A percentile compares a stretch with the other conserved stretches of the same genome.
Evolutionary conservation across 2,329 filamentous ascomycete species (phyloP).

Genomic region (Trichoderma citrinoviride): DNA sequence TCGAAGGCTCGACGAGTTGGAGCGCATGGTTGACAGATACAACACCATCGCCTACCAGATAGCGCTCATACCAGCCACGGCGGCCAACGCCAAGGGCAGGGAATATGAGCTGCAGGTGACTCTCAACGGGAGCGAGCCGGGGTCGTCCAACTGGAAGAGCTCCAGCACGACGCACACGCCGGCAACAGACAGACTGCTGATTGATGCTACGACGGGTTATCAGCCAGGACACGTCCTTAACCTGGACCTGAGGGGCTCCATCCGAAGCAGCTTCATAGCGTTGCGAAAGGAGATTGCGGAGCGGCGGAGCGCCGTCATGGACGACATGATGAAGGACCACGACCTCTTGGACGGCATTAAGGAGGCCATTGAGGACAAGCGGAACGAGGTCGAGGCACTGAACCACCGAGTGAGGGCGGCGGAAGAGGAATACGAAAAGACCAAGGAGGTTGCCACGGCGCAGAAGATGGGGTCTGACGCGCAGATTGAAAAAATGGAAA

Average conservation of each 20-base stretch:
- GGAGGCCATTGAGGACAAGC: conserved; percentile 95
- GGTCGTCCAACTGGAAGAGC: conserved; percentile 53
- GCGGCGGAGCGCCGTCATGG: conserved; percentile 74
- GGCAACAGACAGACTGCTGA: conserved; percentile 71
- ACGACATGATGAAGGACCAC: conserved; percentile 91
- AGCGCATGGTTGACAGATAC: conserved; percentile 83
- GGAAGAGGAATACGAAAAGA: conserved; percentile 91
- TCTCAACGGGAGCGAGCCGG: conserved; percentile 78
- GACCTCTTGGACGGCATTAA: conserved; percentile 92
- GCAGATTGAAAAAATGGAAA: conserved; percentile 98
- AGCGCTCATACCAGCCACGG: conserved; percentile 80
- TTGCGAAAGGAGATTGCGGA: conserved; percentile 92
- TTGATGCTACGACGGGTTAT: conserved; percentile 80
- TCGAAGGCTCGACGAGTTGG: conserved; percentile 84
- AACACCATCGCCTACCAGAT: conserved; percentile 95
- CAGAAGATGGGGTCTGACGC: conserved; percentile 87
- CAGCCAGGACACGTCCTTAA: conserved; percentile 86
- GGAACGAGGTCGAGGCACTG: conserved; percentile 85
- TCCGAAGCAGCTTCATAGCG: conserved; percentile 73
- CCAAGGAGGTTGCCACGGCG: conserved; percentile 79
- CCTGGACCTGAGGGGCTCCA: conserved; percentile 77
- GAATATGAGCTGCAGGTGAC: conserved; percentile 83
- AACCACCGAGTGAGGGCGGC: conserved; percentile 85
- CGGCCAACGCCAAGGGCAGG: conserved; percentile 77
- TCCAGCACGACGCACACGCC: conserved; percentile 36